phyloP scores from a whole-genome alignment of 192 early-diverging fungal genomes.

The Podila epicladia region DNA sequence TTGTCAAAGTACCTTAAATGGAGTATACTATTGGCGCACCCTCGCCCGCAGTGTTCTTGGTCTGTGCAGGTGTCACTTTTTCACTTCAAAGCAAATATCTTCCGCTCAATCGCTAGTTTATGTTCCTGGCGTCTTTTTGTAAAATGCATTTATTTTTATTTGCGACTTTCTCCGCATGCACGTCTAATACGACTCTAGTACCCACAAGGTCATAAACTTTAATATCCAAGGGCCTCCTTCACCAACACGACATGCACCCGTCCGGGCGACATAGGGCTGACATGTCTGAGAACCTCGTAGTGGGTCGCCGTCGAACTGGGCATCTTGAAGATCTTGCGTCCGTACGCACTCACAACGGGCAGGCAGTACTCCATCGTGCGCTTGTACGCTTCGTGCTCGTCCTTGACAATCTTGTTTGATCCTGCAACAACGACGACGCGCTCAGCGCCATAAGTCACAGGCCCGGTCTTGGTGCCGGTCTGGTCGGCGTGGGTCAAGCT shows the following conservation, averaged over 20 bases:
- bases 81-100: too few species aligned
- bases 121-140: too few species aligned
- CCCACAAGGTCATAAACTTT: neutral
- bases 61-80: too few species aligned
- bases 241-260: slow-evolving; percentile 32
- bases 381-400: slow-evolving; percentile 24
- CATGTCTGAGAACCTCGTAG: slow-evolving; percentile 20
- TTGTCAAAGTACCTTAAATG: too few species aligned
- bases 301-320: slow-evolving; percentile 22
- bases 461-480: slow-evolving; percentile 34
- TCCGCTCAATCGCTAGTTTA: too few species aligned
- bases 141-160: too few species aligned
- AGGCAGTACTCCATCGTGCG: slow-evolving; percentile 15
- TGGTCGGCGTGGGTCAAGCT: slow-evolving; percentile 12
- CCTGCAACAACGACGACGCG: slow-evolving; percentile 30
- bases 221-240: slow-evolving; percentile 43
- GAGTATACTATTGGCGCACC: too few species aligned
- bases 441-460: slow-evolving; percentile 15
- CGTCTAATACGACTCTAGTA: too few species aligned
- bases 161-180: too few species aligned
- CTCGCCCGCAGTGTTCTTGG: too few species aligned
- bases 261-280: neutral
- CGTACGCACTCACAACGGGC: slow-evolving; percentile 19
- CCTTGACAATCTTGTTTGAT: slow-evolving; percentile 51
- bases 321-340: slow-evolving; percentile 23